Evolutionary conservation across 2,329 filamentous ascomycete genomes (phyloP).

Genomic region (Leptographium wingfieldii): DNA sequence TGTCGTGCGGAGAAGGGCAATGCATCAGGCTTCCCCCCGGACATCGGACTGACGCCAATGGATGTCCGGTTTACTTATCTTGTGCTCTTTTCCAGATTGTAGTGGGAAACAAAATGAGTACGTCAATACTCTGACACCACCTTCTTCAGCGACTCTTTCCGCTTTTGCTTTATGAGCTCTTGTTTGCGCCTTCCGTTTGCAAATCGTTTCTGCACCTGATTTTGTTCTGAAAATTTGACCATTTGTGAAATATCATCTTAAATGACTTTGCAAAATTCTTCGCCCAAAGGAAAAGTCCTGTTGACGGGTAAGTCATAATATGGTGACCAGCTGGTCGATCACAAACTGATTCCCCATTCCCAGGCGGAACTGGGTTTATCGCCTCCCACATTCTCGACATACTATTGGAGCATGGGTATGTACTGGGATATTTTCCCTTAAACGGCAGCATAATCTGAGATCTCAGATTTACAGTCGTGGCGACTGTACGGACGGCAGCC

Average conservation of each 20-base stretch:
- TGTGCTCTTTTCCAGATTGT: background rate
- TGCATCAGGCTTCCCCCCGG: background rate
- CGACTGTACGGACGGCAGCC: slow-evolving; percentile 33
- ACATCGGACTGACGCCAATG: slow-evolving; percentile 4
- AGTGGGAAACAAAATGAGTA: no score
- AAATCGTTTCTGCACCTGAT: background rate
- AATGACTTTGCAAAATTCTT: background rate
- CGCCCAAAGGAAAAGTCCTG: slow-evolving; percentile 29
- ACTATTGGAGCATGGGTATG: slow-evolving; percentile 29
- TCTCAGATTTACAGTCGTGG: slow-evolving; percentile 27
- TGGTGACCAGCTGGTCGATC: background rate
- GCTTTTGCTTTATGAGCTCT: background rate
- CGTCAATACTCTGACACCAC: no score
- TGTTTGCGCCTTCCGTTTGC: background rate
- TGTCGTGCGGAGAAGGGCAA: background rate
- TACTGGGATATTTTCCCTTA: background rate
- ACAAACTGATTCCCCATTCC: background rate
- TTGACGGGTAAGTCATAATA: slow-evolving; percentile 20
- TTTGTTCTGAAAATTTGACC: background rate
- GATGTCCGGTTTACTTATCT: slow-evolving; percentile 1
- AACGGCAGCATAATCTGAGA: background rate
- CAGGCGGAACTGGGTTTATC: slow-evolving; percentile 38
- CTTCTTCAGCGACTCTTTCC: no score
- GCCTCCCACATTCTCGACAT: slow-evolving; percentile 38
- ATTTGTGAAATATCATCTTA: background rate